Evolutionary conservation across 129 eudicot species (phyloP).

Genomic region (Sambucus nigra): DNA sequence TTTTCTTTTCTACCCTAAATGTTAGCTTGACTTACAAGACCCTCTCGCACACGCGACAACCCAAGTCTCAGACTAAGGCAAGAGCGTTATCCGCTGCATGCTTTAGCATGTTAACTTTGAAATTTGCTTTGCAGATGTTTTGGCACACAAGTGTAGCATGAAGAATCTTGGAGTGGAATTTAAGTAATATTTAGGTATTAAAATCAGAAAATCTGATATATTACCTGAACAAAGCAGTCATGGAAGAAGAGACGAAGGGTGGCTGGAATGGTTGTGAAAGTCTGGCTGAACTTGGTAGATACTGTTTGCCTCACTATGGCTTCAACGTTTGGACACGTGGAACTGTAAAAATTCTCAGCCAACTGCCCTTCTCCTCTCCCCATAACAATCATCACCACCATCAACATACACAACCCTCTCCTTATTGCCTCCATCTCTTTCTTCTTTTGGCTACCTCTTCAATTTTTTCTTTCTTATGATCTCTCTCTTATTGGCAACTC

Average conservation of each 20-base stretch:
- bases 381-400: slow-evolving; percentile 15
- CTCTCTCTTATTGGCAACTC: neutral
- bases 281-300: slow-evolving; percentile 36
- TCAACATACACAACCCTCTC: slow-evolving; percentile 23
- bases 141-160: neutral
- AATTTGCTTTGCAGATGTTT: neutral
- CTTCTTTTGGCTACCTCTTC: neutral
- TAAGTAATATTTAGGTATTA: neutral
- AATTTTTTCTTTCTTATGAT: neutral
- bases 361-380: slow-evolving; percentile 36
- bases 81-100: neutral
- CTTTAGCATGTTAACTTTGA: neutral
- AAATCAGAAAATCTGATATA: neutral
- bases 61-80: too few relatives aligned
- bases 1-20: too few relatives aligned
- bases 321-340: slow-evolving; percentile 59
- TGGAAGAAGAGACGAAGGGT: slow-evolving; percentile 86
- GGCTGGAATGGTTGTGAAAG: slow-evolving; percentile 59
- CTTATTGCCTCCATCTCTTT: slow-evolving; percentile 16
- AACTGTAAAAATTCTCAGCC: slow-evolving; percentile 42
- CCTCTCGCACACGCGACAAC: too few relatives aligned
- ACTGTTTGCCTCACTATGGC: slow-evolving; percentile 44
- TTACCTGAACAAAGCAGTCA: slow-evolving; percentile 73
- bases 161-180: neutral
- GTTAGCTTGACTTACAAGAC: too few relatives aligned